Evolutionary conservation across 495 filamentous ascomycete species (phyloP), one percentile per base, ranked within the genome.

Genomic region (Lepidopterella palustris): DNA sequence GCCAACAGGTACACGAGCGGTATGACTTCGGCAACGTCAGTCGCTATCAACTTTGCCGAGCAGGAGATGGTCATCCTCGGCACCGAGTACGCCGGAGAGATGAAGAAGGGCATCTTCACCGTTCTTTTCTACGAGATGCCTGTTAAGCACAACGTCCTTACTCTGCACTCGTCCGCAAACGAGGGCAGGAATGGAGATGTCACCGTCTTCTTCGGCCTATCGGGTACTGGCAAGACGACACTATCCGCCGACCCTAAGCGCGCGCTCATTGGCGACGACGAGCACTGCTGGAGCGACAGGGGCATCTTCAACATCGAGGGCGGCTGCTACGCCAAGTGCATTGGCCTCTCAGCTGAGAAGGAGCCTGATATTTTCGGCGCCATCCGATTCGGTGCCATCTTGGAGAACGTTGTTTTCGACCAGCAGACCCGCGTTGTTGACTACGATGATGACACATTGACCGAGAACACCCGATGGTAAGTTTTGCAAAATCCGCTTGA

Each of bases 21-120:
- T 66, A 98, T 98, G 93, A 97, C 93, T 72, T 97, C 93, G 2
- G 84, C 86, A 48, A 92, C 88, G 18, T 91, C 88, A 8, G 88
- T 92, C 25, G 85, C 88, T 57, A 87, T 92, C 75, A 92, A 92
- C 77, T 91, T 92, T 62, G 84, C 85, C 67, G 88, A 91, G 68
- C 89, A 89, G 81, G 88, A 92, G 79, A 86, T 98, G 93, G 93
- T 98, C 67, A 97, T 98, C 76, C 85, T 98, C 52, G 93, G 93
- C 71, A 97, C 93, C 39, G 93, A 98, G 81, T 98, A 98, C 72
- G 93, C 93, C 60, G 93, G 93, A 69, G 92, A 63, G 83, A 98
- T 98, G 93, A 98, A 97, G 85, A 97, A 97, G 85, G 95, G 93
- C 73, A 81, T 98, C 77, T 97, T 98, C 83, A 98, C 93, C 53